Base-by-base conservation (phyloP, 2,329 filamentous ascomycete genomes). In the Pseudogymnoascus sp. region DNA sequence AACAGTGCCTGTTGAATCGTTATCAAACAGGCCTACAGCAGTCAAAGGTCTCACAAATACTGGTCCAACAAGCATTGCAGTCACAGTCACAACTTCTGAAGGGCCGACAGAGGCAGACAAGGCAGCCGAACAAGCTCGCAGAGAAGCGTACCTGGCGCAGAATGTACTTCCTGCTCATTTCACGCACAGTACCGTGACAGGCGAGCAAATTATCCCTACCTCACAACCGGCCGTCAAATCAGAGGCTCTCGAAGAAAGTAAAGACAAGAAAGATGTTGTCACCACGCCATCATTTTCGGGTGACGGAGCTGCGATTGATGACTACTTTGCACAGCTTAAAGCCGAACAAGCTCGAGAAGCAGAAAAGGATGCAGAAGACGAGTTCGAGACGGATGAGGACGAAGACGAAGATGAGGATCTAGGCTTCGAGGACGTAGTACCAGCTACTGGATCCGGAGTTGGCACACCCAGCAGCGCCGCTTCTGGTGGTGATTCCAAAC, bases 131-230 rank as follows among this genome's bases (percentile, higher is more conserved):
- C 78, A 81, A 62, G 81, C 79, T n/a, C 79, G 81, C 50, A 87
- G 86, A 70, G 86, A 87, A 69, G 83, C 84, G 72, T 78, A 86
- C 64, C 83, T 85, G 1, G 77, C 79, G 66, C 85, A 89, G 69
- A 91, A 91, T 69, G 85, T 84, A 6, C 74, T 91, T 63, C 88
- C 88, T 2, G 76, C 80, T 7, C 90, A 88, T 86, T 88, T 90
- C 75, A 83, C 85, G 0, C 82, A 86, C 61, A 88, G 86, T 64
- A 90, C 87, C 1, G 81, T 90, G 57, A 85, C 80, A 4, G 84
- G 84, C 58, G 80, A 85, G 62, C 81, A 82, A n/a, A 88, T 83
- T 71, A 74, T 77, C 39, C 75, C 72, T 66, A 71, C 75, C 65
- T 66, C 69, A 38, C 69, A 63, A 59, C 70, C 63, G 9, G 66